Percentiles rank a stretch among this genome's conserved stretches.
These are phyloP conservation scores for Chlorella ohadii DNA, from an alignment of 139 green algal genomes.

Conservation along the genomic window DNA sequence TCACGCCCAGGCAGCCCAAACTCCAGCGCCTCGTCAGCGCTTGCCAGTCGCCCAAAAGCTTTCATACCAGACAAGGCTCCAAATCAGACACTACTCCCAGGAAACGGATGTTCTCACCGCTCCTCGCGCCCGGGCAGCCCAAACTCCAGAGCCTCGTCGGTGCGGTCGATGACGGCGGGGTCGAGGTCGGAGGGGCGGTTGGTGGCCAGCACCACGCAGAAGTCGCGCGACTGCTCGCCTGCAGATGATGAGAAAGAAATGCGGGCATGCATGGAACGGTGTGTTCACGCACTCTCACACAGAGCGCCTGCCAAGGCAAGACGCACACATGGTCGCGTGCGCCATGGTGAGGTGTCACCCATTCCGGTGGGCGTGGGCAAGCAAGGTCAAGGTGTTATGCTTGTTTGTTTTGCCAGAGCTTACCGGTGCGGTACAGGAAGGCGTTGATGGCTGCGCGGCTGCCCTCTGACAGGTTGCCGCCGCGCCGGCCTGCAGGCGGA, in stretches of 20 bases:
- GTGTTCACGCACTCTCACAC: no score
- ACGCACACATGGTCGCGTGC: no score
- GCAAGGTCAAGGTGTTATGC: no score
- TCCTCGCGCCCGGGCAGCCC: constrained; percentile 73
- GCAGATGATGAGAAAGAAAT: background rate
- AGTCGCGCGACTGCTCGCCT: constrained; percentile 59
- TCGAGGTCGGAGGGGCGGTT: constrained; percentile 96
- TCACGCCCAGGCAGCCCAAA: constrained; percentile 80
- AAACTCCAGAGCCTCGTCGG: constrained; percentile 97
- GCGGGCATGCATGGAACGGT: no score
- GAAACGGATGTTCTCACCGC: constrained; percentile 61
- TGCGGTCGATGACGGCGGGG: constrained; percentile 92
- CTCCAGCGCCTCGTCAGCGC: constrained; percentile 96
- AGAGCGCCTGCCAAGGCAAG: no score
- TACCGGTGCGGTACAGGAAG: constrained; percentile 87
- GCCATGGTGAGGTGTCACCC: no score
- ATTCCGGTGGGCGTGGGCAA: no score
- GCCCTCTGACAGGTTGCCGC: constrained; percentile 88
- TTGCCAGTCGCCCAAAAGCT: no score
- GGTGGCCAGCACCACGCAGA: constrained; percentile 93
- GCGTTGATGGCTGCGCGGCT: constrained; percentile 95
- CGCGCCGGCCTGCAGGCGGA: constrained; percentile 60
- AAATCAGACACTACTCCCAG: no score
- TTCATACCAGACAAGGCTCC: no score
- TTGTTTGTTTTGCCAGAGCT: no score